Evolutionary conservation across 1,284 basidiomycete species (phyloP), one percentile per base, ranked within the genome.

Genomic region (Peniophora sp.): DNA sequence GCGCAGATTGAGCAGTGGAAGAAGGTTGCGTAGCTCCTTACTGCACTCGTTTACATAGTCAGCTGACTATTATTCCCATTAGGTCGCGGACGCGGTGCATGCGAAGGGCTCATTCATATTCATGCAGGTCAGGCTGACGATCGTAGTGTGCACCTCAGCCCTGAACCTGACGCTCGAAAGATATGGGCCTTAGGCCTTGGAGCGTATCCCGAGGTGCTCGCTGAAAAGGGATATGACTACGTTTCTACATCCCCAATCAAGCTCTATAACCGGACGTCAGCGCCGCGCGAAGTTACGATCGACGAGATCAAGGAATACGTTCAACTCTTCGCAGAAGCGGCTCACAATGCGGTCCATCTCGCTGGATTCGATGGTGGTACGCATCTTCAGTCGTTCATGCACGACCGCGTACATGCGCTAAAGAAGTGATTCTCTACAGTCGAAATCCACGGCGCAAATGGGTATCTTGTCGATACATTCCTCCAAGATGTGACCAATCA

Each of bases 1-100:
- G 71, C 66, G 44, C 77, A 80, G 57, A 63, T 74, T 35, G 56
- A 55, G 1, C 71, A 63, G 0, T 80, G 77, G 76, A 75, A 70
- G 55, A 60, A 67, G 58, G 71, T 73, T 44, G 78, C 76, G 75
- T 70, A 55, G 60, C 20, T 61, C 52, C 18, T 41, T 41, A 41
- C 18, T 20, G 41, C 20, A 18, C 18, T 9, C 43, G n/a, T 5
- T 45, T 15, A 8, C 39, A 41, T 41, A n/a, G 9, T 41, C 39
- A 41, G 8, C 8, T n/a, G 39, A n/a, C 9, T 41, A 3, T 2
- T 14, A 15, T 36, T 39, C 18, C 20, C 9, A 15, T 18, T 36
- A 64, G 64, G 51, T 66, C 12, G 58, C 57, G n/a, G 59, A 62
- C 48, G 61, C 60, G 0, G 59, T 64, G 0, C 62, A 64, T 50